phyloP scores from a whole-genome alignment of 1,139 yeast species.

The Blastobotrys apis region DNA sequence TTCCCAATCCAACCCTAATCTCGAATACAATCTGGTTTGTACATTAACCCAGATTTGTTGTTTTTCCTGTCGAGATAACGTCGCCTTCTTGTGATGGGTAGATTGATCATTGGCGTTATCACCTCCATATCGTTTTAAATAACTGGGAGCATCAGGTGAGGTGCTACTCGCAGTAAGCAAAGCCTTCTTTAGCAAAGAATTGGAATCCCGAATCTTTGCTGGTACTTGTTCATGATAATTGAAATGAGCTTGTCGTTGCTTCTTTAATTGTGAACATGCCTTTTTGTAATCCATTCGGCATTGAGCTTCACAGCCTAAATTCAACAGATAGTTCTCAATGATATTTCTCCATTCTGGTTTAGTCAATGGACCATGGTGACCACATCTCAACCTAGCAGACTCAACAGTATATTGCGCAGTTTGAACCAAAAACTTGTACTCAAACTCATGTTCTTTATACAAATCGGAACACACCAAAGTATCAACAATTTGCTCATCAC shows the following conservation, averaged over 20 bases:
- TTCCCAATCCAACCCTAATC: slow-evolving; percentile 56
- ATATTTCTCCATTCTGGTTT: slow-evolving; percentile 65
- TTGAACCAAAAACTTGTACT: slow-evolving; percentile 46
- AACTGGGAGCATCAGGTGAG: slow-evolving; percentile 30
- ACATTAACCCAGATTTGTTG: slow-evolving; percentile 56
- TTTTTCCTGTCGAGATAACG: slow-evolving; percentile 50
- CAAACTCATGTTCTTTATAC: slow-evolving; percentile 55
- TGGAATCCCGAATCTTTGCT: slow-evolving; percentile 13
- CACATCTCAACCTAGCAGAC: slow-evolving; percentile 44
- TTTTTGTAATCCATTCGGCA: slow-evolving; percentile 56
- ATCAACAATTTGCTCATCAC: slow-evolving; percentile 46
- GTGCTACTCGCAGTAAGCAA: slow-evolving; percentile 30
- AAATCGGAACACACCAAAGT: slow-evolving; percentile 52
- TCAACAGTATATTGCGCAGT: slow-evolving; percentile 58
- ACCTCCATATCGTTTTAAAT: slow-evolving; percentile 15
- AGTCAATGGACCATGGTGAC: slow-evolving; percentile 21
- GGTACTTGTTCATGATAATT: neutral
- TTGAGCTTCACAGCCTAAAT: slow-evolving; percentile 65
- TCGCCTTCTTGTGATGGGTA: slow-evolving; percentile 26
- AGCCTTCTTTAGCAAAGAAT: slow-evolving; percentile 32
- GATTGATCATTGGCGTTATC: too few species aligned
- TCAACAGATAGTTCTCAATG: slow-evolving; percentile 58
- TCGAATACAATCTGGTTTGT: slow-evolving; percentile 51
- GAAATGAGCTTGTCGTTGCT: slow-evolving; percentile 34
- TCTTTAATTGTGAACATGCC: slow-evolving; percentile 40